These are phyloP conservation scores for Yamadazyma songkhlaensis DNA, from an alignment of 1,139 yeast species.

Conservation along the genomic window DNA sequence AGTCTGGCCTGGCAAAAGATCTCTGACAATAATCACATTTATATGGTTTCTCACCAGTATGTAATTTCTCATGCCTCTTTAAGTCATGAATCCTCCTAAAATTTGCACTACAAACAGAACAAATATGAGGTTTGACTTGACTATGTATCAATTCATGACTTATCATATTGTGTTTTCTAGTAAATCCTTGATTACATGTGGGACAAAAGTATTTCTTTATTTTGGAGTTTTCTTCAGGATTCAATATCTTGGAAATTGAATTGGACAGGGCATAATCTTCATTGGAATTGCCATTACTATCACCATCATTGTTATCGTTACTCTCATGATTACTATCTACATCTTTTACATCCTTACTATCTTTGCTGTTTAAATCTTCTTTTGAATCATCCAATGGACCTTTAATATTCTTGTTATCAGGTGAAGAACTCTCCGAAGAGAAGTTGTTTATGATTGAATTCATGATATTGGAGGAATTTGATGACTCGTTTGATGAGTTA, in stretches of 20 bases:
- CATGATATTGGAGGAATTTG: neutral
- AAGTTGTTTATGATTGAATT: neutral
- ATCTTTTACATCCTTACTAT: neutral
- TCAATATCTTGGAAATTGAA: conserved; percentile 9
- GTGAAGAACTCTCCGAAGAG: conserved; percentile 1
- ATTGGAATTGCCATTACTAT: neutral
- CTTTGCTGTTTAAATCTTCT: neutral
- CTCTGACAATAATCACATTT: conserved; percentile 61
- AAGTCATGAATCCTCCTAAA: conserved; percentile 76
- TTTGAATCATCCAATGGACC: conserved; percentile 4
- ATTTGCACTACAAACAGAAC: conserved; percentile 59
- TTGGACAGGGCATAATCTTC: conserved; percentile 3
- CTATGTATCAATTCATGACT: conserved; percentile 72
- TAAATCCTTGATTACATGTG: conserved; percentile 60
- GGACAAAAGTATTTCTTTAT: conserved; percentile 44
- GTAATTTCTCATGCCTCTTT: conserved; percentile 71
- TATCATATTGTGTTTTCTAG: conserved; percentile 72
- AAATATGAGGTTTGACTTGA: conserved; percentile 61
- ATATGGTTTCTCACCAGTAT: conserved; percentile 74
- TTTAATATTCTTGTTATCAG: conserved; percentile 5
- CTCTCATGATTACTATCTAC: neutral
- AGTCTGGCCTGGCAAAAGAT: conserved; percentile 75
- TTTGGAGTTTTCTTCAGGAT: conserved; percentile 1
- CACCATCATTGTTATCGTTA: neutral
- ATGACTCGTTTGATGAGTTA: neutral